Base-by-base conservation (phyloP, 208 protist genomes). In the Acanthamoeba triangularis region DNA sequence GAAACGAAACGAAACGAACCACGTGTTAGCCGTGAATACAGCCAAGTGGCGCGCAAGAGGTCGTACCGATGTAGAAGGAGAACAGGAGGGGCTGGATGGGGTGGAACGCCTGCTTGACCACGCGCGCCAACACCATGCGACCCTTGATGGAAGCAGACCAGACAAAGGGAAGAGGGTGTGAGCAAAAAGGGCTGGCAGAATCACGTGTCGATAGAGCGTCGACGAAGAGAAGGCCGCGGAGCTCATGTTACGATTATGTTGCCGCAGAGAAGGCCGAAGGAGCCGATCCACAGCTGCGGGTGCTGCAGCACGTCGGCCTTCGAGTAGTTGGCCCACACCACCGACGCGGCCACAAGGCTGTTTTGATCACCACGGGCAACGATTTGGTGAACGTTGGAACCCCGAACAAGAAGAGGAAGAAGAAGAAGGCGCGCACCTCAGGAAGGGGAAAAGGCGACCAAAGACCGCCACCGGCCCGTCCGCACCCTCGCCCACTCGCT, bases 31-130 rank as follows among this genome's bases (percentile, higher is more conserved):
- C 1, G 7, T 63, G 37, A 41, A 41, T 4, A 41, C 3, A 41
- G 37, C 37, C 1, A 41, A 41, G 37, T 41, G 37, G 18, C 2
- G 14, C 6, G 72, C 14, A 88, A 88, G 80, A 28, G 37, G 37
- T 41, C 37, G 37, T 56, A 90, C 49, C 82, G 54, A 65, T 67
- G 82, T 67, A 90, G 28, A 90, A 65, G 44, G 82, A 90, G 49
- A 33, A 90, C 54, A 90, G 82, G 54, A 90, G 49, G 47, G 82
- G 82, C 54, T 90, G 82, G 82, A 90, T 47, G 82, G 82, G 82
- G 54, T 33, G 28, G 82, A 67, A 90, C 1, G 82, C 13, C n/a
- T 67, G 82, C 44, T 56, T 65, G 30, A 56, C 25, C 37, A 90
- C 82, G 44, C 82, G 82, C 13, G 82, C 82, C 82, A 90, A 35